Conservation (phyloP, 179 eudicot species). For the Camellia oleifera region DNA sequence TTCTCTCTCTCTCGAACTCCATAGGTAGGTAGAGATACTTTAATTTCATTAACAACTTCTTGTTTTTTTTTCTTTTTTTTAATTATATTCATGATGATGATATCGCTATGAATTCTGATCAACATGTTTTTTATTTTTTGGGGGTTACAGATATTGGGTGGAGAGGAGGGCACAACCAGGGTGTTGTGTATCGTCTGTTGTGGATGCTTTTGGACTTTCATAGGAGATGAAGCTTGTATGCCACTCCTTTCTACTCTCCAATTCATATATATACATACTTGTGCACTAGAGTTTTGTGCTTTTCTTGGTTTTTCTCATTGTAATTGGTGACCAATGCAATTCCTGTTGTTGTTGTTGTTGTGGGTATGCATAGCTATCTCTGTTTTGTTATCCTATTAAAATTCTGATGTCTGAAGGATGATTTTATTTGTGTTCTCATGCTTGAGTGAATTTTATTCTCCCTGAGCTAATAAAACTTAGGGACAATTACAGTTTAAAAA, state of each 20-base stretch:
- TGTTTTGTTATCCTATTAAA: not conserved
- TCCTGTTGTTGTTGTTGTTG: not conserved
- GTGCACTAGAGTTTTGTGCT: not conserved
- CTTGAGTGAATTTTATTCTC: not conserved
- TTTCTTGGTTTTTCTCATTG: not conserved
- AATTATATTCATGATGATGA: not conserved
- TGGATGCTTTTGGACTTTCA: slow-evolving; percentile 1
- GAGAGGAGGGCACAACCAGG: not conserved
- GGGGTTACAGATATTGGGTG: slow-evolving; percentile 4
- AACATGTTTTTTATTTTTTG: not conserved
- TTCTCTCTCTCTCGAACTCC: slow-evolving; percentile 5
- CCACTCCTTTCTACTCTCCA: not conserved
- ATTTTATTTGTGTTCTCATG: not conserved
- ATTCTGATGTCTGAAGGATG: too few relatives aligned
- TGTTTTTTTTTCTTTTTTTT: not conserved
- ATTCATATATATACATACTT: not conserved
- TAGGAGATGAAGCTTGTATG: slow-evolving; percentile 26
- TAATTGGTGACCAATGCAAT: not conserved
- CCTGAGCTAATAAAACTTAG: not conserved
- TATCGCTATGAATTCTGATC: not conserved
- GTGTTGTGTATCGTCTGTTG: not conserved
- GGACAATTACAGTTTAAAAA: not conserved
- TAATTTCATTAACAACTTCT: not conserved
- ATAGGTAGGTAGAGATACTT: not conserved
- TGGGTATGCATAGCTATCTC: not conserved